Percentiles rank a stretch among this genome's conserved stretches.
phyloP scores from a whole-genome alignment of 352 stramenopile species.

The Globisporangium orthogonon region DNA sequence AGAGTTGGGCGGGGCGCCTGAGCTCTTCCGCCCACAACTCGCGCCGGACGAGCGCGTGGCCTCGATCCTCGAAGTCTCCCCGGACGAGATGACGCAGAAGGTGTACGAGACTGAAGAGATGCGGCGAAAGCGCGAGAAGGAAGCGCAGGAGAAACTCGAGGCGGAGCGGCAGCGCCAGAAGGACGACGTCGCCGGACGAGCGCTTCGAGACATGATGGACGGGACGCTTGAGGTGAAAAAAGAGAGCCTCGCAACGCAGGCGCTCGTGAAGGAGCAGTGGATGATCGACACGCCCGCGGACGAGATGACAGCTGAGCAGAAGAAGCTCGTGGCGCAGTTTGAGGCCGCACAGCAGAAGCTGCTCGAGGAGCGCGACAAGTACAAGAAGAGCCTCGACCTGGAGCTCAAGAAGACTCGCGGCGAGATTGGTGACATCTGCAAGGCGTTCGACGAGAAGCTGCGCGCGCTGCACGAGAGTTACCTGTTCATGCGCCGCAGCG shows the following conservation, averaged over 20 bases:
- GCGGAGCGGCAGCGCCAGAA: slow-evolving; percentile 54
- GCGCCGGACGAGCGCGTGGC: slow-evolving; percentile 52
- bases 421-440: slow-evolving; percentile 81
- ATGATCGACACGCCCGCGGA: slow-evolving; percentile 76
- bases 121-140: slow-evolving; percentile 38
- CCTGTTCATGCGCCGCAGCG: slow-evolving; percentile 32
- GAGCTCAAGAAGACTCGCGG: slow-evolving; percentile 82
- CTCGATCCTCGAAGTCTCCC: slow-evolving; percentile 53
- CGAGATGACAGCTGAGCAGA: slow-evolving; percentile 79
- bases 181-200: slow-evolving; percentile 77
- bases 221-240: slow-evolving; percentile 90
- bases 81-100: slow-evolving; percentile 81
- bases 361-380: slow-evolving; percentile 88
- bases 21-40: slow-evolving; percentile 52
- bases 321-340: slow-evolving; percentile 63
- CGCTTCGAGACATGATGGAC: slow-evolving; percentile 91
- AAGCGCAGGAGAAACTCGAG: slow-evolving; percentile 26
- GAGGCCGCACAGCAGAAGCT: slow-evolving; percentile 63
- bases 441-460: slow-evolving; percentile 84
- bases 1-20: slow-evolving; percentile 35
- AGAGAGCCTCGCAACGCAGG: slow-evolving; percentile 54
- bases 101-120: slow-evolving; percentile 77
- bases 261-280: slow-evolving; percentile 78
- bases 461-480: slow-evolving; percentile 52
- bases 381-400: slow-evolving; percentile 84